Conservation (phyloP, 129 eudicot species). For the Deinandra increscens region DNA sequence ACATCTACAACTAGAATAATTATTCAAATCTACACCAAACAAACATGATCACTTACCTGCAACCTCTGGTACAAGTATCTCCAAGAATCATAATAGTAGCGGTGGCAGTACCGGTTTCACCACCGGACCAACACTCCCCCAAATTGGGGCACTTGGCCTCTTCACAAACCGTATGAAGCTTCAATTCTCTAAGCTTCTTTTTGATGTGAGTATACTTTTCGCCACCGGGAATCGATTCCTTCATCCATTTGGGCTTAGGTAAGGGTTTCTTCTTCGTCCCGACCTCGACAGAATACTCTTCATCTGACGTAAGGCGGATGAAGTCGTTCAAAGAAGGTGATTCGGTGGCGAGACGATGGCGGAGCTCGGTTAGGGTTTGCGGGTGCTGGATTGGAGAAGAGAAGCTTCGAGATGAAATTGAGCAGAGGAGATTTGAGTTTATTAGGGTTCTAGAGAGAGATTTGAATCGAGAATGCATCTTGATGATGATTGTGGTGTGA, state of each 20-base stretch:
- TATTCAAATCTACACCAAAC: not conserved
- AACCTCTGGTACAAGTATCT: slow-evolving; percentile 95
- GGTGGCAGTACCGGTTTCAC: slow-evolving; percentile 95
- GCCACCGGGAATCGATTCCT: slow-evolving; percentile 84
- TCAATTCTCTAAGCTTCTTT: slow-evolving; percentile 69
- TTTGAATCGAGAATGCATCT: slow-evolving; percentile 46
- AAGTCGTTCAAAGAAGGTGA: slow-evolving; percentile 62
- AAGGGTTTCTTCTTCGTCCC: slow-evolving; percentile 92
- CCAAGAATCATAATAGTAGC: slow-evolving; percentile 99
- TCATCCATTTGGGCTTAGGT: slow-evolving; percentile 98
- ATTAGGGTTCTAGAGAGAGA: slow-evolving; percentile 42
- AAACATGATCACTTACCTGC: slow-evolving; percentile 51
- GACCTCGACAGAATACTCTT: slow-evolving; percentile 79
- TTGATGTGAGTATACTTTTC: slow-evolving; percentile 81
- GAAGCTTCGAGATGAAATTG: slow-evolving; percentile 31
- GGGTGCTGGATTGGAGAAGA: slow-evolving; percentile 44
- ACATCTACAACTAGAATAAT: not conserved
- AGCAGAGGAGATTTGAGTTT: slow-evolving; percentile 36
- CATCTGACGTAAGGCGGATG: slow-evolving; percentile 40
- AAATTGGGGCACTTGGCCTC: slow-evolving; percentile 95
- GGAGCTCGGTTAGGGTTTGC: slow-evolving; percentile 69
- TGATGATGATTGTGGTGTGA: not conserved
- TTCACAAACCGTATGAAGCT: slow-evolving; percentile 89
- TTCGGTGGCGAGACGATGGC: slow-evolving; percentile 78
- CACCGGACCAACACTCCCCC: slow-evolving; percentile 99